A percentile compares a stretch with the other conserved stretches of the same genome.
phyloP scores from a whole-genome alignment of 148 eudicot genomes.

The Heliosperma pusillum region DNA sequence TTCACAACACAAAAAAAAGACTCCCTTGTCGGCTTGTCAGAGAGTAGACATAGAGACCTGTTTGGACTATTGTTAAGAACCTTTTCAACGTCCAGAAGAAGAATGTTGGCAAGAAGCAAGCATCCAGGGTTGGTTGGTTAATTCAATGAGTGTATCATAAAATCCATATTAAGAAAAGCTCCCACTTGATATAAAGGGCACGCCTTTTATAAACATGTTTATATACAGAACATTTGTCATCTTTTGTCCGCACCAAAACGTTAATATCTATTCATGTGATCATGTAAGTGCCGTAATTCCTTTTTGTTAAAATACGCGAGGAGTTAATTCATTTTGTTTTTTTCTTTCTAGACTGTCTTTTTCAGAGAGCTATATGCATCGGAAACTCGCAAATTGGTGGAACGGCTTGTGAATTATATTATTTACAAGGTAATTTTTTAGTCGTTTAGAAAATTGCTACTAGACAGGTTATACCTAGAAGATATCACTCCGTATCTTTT shows the following conservation, averaged over 20 bases:
- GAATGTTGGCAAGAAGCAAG: not conserved
- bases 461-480: too few species aligned
- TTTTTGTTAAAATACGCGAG: not conserved
- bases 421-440: slow-evolving; percentile 66
- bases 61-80: not conserved
- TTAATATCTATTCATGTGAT: not conserved
- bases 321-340: slow-evolving; percentile 7
- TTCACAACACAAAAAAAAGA: too few species aligned
- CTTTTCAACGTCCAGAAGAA: not conserved
- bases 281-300: not conserved
- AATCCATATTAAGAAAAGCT: not conserved
- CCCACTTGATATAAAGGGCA: not conserved
- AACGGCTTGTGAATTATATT: slow-evolving; percentile 79
- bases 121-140: not conserved
- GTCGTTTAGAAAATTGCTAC: not conserved
- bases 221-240: not conserved
- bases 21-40: too few species aligned
- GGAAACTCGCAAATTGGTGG: slow-evolving; percentile 77
- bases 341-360: slow-evolving; percentile 64
- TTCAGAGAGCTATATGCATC: slow-evolving; percentile 70
- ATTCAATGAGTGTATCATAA: not conserved
- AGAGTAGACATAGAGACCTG: not conserved
- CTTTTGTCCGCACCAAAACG: not conserved
- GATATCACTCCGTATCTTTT: not conserved
- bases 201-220: not conserved